These are phyloP conservation scores for Monosporascus cannonballus DNA, from an alignment of 2,329 filamentous ascomycete genomes.

Conservation along the genomic window DNA sequence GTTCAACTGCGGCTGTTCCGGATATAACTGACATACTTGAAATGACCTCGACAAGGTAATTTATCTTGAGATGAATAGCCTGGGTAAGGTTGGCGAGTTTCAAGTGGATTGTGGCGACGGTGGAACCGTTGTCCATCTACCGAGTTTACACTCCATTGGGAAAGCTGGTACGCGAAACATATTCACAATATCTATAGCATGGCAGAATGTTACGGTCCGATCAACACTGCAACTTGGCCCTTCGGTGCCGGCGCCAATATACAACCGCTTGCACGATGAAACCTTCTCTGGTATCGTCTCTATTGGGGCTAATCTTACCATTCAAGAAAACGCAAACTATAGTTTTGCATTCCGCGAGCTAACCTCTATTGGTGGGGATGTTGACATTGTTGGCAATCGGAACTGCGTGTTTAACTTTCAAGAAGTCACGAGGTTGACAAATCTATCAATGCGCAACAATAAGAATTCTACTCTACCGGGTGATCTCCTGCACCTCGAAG, in stretches of 20 bases:
- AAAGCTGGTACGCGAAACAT: not conserved
- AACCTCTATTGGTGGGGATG: not conserved
- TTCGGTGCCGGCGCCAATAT: not conserved
- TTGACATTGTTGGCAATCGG: not conserved
- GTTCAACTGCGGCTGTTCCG: too few species aligned
- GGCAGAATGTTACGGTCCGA: not conserved
- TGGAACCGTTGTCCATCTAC: not conserved
- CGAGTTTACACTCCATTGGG: not conserved
- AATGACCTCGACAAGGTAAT: too few species aligned
- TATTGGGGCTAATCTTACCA: not conserved
- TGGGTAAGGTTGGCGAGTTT: too few species aligned
- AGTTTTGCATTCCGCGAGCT: not conserved
- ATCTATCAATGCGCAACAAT: not conserved
- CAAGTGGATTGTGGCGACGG: too few species aligned
- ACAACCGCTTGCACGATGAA: not conserved
- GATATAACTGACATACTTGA: too few species aligned
- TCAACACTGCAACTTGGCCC: not conserved
- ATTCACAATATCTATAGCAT: not conserved
- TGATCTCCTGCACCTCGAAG: not conserved
- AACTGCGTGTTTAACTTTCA: not conserved
- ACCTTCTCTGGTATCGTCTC: not conserved
- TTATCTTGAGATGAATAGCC: too few species aligned
- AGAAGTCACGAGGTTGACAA: not conserved
- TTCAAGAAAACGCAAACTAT: not conserved
- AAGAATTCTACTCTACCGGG: not conserved